Base-by-base conservation (phyloP, 2,329 filamentous ascomycete genomes). In the Teratosphaeria epicoccoides region DNA sequence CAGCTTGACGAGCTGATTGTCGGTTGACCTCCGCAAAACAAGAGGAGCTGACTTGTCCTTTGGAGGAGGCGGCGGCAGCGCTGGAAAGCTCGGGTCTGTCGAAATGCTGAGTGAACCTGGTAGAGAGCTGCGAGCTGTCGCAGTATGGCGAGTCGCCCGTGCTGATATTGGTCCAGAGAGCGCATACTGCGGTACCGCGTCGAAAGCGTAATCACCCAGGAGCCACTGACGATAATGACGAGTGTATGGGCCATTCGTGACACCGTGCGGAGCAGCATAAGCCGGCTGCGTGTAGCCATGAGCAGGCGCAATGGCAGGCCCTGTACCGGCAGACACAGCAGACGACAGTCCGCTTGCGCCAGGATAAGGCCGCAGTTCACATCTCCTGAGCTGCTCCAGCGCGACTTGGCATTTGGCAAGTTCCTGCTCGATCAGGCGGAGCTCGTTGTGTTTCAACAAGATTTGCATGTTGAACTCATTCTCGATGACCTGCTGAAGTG, bases 211-310 rank as follows among this genome's bases (percentile, higher is more conserved):
- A 69, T 96, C 89, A 49, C 87, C 87, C 54, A 97, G 83, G 59
- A 98, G 81, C 93, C 93, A 98, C 75, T 87, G 88, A 66, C 88
- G 84, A 71, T 96, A 96, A 72, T 97, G 93, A 60, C 89, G 84
- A 55, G 89, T 84, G 71, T 97, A 97, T 2, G 93, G 90, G 10
- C 93, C 93, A 62, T 96, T 88, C 14, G 83, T 82, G 52, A 96
- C 88, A 59, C 91, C 91, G 75, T 90, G 95, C 2, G 93, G 87
- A 44, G 93, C 81, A 33, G 90, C 87, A 76, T 87, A 88, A 62
- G 81, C 76, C 53, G 89, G 87, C 59, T 83, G 75, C 55, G 80
- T 75, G 60, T 82, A 82, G 61, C 83, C 83, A 57, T 77, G 70
- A 58, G 74, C 75, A 57, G 78, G 73, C 55, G 79, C 76, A 57